These are phyloP conservation scores for Gaeumannomyces sp. DNA, from an alignment of 2,329 filamentous ascomycete genomes.

Conservation along the genomic window DNA sequence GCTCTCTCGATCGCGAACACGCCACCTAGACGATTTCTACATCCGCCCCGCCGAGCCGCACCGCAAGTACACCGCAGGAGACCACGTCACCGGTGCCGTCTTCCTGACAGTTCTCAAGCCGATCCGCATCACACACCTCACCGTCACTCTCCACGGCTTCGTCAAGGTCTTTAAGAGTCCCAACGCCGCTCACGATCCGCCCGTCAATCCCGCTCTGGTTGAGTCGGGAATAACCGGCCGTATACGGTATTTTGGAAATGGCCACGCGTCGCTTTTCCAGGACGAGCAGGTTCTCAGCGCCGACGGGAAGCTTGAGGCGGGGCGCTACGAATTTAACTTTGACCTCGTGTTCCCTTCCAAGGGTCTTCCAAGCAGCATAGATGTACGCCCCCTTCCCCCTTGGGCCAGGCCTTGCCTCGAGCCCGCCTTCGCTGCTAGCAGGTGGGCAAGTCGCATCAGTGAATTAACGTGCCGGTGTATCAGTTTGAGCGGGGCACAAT, in stretches of 20 bases:
- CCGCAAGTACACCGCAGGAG: conserved; percentile 68
- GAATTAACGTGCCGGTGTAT: conserved; percentile 9
- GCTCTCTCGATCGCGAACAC: conserved; percentile 49
- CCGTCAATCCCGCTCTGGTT: conserved; percentile 33
- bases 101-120: conserved; percentile 68
- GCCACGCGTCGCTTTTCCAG: conserved; percentile 74
- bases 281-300: conserved; percentile 76
- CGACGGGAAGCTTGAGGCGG: conserved; percentile 67
- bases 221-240: conserved; percentile 25
- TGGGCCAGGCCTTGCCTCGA: background rate
- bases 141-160: conserved; percentile 70
- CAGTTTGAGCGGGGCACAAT: conserved; percentile 97
- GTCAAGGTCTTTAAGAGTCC: conserved; percentile 73
- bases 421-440: background rate
- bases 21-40: conserved; percentile 71
- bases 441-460: background rate
- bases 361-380: conserved; percentile 79
- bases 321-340: conserved; percentile 68
- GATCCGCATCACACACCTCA: conserved; percentile 71
- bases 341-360: conserved; percentile 28
- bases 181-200: conserved; percentile 41
- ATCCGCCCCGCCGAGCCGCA: conserved; percentile 72
- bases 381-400: conserved; percentile 47
- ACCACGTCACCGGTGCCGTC: conserved; percentile 67
- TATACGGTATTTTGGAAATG: conserved; percentile 64